Conservation (phyloP, 1,139 yeast genomes). For the Blastobotrys petasosporus region DNA sequence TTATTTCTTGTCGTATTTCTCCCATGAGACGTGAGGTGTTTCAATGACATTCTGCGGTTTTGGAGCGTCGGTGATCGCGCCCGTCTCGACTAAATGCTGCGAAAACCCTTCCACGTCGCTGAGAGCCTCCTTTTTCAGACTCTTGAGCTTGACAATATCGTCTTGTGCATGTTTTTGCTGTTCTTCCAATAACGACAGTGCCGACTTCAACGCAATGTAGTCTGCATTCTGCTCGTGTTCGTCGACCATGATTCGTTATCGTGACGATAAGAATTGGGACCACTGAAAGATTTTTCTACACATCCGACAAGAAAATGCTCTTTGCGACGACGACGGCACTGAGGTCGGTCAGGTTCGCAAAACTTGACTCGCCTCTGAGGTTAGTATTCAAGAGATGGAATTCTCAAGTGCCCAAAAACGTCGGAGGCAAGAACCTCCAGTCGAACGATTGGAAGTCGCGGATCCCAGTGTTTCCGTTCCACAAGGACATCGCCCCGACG, state of each 20-base stretch:
- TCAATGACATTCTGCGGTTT: conserved; percentile 23
- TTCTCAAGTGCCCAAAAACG: conserved; percentile 23
- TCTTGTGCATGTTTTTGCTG: conserved; percentile 25
- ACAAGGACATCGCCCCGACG: conserved; percentile 61
- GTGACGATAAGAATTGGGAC: too few species aligned
- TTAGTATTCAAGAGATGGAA: conserved; percentile 9
- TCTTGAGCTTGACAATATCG: conserved; percentile 25
- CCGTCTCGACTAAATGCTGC: conserved; percentile 18
- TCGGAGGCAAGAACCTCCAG: conserved; percentile 24
- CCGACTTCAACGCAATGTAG: conserved; percentile 30
- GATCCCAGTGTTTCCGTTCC: conserved; percentile 54
- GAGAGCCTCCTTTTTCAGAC: conserved; percentile 25
- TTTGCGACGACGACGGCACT: too few species aligned
- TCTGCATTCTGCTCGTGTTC: conserved; percentile 25
- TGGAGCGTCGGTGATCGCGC: conserved; percentile 22
- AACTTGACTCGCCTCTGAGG: not conserved
- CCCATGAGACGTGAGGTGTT: conserved; percentile 27
- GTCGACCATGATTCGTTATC: not conserved
- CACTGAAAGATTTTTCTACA: too few species aligned
- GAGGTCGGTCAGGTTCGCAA: too few species aligned
- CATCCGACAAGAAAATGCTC: too few species aligned
- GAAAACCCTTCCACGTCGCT: conserved; percentile 25
- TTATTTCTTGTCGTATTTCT: conserved; percentile 17
- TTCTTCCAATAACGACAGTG: conserved; percentile 24
- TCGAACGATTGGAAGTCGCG: conserved; percentile 31